Conservation (phyloP, 345 rosid genomes). For the Syzygium aqueum region DNA sequence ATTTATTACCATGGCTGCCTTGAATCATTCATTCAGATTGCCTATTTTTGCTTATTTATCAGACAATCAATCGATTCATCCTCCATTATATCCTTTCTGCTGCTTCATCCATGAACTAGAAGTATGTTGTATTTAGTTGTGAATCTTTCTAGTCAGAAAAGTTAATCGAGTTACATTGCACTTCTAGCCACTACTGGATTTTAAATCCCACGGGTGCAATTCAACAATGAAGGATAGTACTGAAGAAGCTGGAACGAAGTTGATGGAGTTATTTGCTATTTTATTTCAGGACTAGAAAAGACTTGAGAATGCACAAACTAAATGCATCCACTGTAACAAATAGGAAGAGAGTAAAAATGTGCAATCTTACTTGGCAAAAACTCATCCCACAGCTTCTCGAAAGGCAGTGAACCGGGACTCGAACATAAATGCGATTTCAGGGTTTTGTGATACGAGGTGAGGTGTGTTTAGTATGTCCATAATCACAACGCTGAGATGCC, state of each 20-base stretch:
- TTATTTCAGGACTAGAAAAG: too few species aligned
- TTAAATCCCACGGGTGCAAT: background rate
- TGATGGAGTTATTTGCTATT: too few species aligned
- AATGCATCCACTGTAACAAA: background rate
- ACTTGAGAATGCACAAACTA: too few species aligned
- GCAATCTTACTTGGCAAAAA: conserved; percentile 49
- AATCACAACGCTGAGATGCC: conserved; percentile 53
- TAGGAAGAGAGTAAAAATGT: background rate
- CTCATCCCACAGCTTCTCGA: conserved; percentile 88
- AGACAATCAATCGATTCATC: background rate
- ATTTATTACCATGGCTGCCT: conserved; percentile 90
- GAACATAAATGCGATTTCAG: conserved; percentile 88
- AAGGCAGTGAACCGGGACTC: conserved; percentile 75
- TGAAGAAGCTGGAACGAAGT: too few species aligned
- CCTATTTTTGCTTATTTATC: background rate
- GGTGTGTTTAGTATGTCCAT: conserved; percentile 52
- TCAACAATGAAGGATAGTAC: background rate
- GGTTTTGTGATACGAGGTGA: conserved; percentile 28
- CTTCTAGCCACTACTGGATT: background rate
- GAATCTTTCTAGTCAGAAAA: background rate
- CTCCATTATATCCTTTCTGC: conserved; percentile 21
- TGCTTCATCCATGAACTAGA: conserved; percentile 92
- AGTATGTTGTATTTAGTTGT: conserved; percentile 29
- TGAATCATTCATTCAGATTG: conserved; percentile 62
- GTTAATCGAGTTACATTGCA: background rate